Conservation (phyloP, 2,329 filamentous ascomycete species). For the Scedosporium boydii region DNA sequence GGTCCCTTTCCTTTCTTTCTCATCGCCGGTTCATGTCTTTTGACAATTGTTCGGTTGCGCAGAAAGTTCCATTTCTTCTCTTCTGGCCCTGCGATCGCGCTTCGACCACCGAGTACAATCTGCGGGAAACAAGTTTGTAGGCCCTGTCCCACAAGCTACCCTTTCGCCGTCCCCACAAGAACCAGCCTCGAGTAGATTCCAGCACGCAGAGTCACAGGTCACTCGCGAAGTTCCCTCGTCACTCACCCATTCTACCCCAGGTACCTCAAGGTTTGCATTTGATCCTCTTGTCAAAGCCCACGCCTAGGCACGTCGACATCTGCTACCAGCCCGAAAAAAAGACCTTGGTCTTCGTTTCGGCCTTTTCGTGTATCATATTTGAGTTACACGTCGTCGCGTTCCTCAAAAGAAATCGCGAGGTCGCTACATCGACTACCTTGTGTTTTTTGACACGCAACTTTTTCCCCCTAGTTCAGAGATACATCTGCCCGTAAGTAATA, state of each 20-base stretch:
- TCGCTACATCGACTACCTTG: not conserved
- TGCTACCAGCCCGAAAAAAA: not conserved
- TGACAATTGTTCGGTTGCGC: not conserved
- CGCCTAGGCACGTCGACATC: not conserved
- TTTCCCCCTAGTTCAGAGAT: constrained; percentile 17
- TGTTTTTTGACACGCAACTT: constrained; percentile 1
- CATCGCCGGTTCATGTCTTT: not conserved
- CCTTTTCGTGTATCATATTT: constrained; percentile 3
- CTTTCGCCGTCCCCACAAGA: constrained; percentile 4
- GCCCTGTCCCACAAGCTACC: constrained; percentile 6
- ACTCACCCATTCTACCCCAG: not conserved
- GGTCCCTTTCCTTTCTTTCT: not conserved
- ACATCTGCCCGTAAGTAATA: constrained; percentile 25
- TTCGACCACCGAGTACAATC: not conserved
- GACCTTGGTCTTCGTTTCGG: not conserved
- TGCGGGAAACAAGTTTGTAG: not conserved
- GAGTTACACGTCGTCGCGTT: constrained; percentile 2
- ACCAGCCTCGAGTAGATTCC: constrained; percentile 6
- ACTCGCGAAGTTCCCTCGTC: constrained; percentile 3
- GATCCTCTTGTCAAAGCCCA: not conserved
- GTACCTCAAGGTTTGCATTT: not conserved
- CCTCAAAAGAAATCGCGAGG: constrained; percentile 3
- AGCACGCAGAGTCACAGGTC: constrained; percentile 7
- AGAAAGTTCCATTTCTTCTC: not conserved
- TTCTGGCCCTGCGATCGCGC: not conserved